phyloP scores from a whole-genome alignment of 176 grass and related monocot species.

The Pharus latifolius region DNA sequence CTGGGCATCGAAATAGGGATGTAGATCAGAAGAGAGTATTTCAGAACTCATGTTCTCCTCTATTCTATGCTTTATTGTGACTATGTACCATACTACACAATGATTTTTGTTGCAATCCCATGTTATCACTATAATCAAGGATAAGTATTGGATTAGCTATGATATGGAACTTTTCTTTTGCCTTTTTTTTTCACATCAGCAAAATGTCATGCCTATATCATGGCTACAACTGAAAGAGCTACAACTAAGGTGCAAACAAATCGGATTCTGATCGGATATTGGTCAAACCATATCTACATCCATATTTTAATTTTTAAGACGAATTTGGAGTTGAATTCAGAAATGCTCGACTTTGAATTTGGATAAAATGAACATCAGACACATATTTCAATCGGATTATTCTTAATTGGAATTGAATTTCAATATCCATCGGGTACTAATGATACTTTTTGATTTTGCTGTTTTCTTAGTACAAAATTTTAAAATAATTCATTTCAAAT shows the following conservation, averaged over 20 bases:
- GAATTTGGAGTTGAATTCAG: too few relatives aligned
- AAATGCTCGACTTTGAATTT: too few relatives aligned
- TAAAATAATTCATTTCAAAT: too few relatives aligned
- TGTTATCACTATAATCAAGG: neutral
- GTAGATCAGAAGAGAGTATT: conserved; percentile 5
- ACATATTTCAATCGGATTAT: too few relatives aligned
- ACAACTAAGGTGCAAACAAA: neutral
- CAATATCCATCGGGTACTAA: too few relatives aligned
- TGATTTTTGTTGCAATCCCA: conserved; percentile 12
- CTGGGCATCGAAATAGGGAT: conserved; percentile 2
- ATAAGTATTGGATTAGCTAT: neutral
- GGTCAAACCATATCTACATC: too few relatives aligned
- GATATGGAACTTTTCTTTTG: neutral
- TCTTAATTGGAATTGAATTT: too few relatives aligned
- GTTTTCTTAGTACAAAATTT: too few relatives aligned
- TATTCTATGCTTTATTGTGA: conserved; percentile 10
- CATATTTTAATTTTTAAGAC: too few relatives aligned
- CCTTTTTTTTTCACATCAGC: neutral
- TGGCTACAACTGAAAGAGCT: neutral
- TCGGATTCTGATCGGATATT: too few relatives aligned
- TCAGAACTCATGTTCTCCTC: conserved; percentile 19
- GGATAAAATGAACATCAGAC: too few relatives aligned
- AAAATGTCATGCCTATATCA: neutral
- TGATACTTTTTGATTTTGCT: too few relatives aligned
- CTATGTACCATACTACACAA: conserved; percentile 28